Base-by-base conservation (phyloP, 306 rosid genomes). In the Quercus engelmannii region DNA sequence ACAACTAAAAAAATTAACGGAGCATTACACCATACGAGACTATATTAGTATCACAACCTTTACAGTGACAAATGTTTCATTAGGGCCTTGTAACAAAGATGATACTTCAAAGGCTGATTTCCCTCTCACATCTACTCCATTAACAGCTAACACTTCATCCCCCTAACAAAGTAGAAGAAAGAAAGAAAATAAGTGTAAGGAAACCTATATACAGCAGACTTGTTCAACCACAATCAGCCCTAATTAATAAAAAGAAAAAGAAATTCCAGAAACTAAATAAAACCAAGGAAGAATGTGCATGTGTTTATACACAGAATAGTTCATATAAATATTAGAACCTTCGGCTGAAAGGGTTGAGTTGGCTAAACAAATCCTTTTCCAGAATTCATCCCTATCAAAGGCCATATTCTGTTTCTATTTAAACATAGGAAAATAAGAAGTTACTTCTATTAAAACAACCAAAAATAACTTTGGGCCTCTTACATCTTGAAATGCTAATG, bases 31-130 rank as follows among this genome's bases (percentile, higher is more conserved):
- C 59, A 74, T 74, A 74, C 74, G 63, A 85, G 79, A 81, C 74
- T 86, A 87, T 74, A 81, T 73, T 78, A 82, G 76, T 86, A 85
- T 83, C 82, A 80, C 80, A 79, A 95, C 99, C 98, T 87, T 92
- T 77, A 95, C 86, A 76, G 92, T 83, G 82, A 95, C 99, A 71
- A 87, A 81, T 58, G 98, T 95, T 87, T 92, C 97, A 61, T 86
- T 91, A 19, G 99, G 99, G 72, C 97, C 99, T 80, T 92, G 98
- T 85, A 95, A 83, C 76, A 89, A 51, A 68, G 98, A 89, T 74
- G 96, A 91, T 56, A 87, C 99, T 85, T 92, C 98, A 79, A 95
- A 92, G 38, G 99, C 99, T 38, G 97, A 90, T 85, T 92, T 95
- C 31, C 96, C 98, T 74, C 81, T 78, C 78, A 91, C 88, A 76